phyloP scores from a whole-genome alignment of 1,284 basidiomycete genomes.

The Pisolithus thermaeus region DNA sequence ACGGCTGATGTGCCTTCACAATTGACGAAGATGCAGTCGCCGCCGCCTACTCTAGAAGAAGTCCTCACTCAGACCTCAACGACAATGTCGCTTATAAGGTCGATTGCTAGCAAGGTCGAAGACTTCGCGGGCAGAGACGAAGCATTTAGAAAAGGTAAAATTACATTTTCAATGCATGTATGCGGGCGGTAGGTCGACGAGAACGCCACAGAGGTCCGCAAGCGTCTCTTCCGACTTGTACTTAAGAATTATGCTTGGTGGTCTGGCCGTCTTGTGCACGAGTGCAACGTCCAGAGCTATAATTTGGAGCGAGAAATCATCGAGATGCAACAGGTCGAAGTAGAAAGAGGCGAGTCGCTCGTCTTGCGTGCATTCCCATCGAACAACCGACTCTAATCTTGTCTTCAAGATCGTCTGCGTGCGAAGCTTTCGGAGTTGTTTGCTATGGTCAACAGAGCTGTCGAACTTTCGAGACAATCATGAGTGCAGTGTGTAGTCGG shows the following conservation, averaged over 20 bases:
- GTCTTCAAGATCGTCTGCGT: slow-evolving; percentile 18
- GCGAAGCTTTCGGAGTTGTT: slow-evolving; percentile 21
- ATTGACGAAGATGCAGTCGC: neutral
- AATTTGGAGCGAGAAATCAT: slow-evolving; percentile 19
- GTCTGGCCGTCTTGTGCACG: slow-evolving; percentile 18
- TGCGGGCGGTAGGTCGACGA: slow-evolving; percentile 12
- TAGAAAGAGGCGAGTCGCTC: slow-evolving; percentile 37
- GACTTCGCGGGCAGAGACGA: slow-evolving; percentile 19
- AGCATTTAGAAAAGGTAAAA: slow-evolving; percentile 29
- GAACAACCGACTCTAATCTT: neutral
- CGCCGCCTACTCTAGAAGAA: slow-evolving; percentile 15
- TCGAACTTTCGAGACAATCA: slow-evolving; percentile 13
- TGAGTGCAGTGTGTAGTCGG: neutral
- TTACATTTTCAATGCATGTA: slow-evolving; percentile 23
- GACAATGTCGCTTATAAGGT: slow-evolving; percentile 11
- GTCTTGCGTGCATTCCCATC: too few species aligned
- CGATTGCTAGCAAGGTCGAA: slow-evolving; percentile 12
- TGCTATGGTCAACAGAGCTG: slow-evolving; percentile 21
- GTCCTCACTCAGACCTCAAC: slow-evolving; percentile 15
- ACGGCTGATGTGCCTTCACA: neutral
- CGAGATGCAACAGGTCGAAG: slow-evolving; percentile 19
- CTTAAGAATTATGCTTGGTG: slow-evolving; percentile 23
- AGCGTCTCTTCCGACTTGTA: slow-evolving; percentile 13
- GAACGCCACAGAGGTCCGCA: slow-evolving; percentile 17
- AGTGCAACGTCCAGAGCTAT: slow-evolving; percentile 10